Percentiles rank a stretch among this genome's conserved stretches.
phyloP scores from a whole-genome alignment of 345 rosid species.

The Lepidium africanum region DNA sequence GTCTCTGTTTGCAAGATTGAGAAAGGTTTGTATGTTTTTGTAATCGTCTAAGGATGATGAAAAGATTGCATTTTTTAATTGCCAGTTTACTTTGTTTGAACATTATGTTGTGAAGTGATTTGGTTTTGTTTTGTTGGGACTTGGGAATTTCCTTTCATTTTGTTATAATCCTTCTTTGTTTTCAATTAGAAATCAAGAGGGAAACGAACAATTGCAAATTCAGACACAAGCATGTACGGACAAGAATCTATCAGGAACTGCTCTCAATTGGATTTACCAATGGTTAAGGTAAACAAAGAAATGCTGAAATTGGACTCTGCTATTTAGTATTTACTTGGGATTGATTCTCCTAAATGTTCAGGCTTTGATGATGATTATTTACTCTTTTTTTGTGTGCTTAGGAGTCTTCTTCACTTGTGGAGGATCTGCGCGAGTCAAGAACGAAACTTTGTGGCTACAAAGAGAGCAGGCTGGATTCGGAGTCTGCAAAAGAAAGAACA shows the following conservation, averaged over 20 bases:
- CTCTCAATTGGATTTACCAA: conserved; percentile 30
- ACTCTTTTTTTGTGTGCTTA: neutral
- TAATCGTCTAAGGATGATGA: neutral
- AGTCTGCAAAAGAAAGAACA: conserved; percentile 32
- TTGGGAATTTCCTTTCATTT: neutral
- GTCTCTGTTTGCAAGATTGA: neutral
- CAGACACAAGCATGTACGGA: conserved; percentile 34
- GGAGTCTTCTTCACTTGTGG: conserved; percentile 39
- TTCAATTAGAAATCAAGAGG: neutral
- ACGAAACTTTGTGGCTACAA: conserved; percentile 31
- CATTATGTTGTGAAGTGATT: too few species aligned
- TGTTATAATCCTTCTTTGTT: neutral
- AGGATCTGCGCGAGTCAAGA: conserved; percentile 39
- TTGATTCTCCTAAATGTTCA: neutral
- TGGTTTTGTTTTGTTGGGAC: too few species aligned
- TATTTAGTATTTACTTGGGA: neutral
- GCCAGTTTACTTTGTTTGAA: too few species aligned
- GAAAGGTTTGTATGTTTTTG: neutral
- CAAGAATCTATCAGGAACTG: conserved; percentile 33
- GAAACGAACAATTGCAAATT: conserved; percentile 28
- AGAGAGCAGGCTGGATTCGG: conserved; percentile 40
- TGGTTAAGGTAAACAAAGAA: conserved; percentile 33
- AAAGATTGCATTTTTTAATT: neutral
- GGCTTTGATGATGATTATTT: neutral
- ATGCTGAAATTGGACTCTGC: neutral